Conservation (phyloP, 2,329 filamentous ascomycete species). For the Torrubiella hemipterigena region DNA sequence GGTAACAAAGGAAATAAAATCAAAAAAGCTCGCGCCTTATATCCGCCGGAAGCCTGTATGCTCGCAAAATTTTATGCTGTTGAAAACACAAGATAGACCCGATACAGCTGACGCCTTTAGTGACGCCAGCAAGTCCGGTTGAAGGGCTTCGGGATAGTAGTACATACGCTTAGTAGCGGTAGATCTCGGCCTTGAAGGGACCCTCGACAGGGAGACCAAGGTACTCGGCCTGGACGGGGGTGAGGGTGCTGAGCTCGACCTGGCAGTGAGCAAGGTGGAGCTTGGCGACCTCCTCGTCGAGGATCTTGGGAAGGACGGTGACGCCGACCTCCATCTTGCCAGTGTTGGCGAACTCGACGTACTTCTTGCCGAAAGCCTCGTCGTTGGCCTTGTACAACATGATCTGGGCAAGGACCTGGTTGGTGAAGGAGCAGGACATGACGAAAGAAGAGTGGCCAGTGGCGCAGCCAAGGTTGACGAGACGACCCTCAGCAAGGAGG, state of each 20-base stretch:
- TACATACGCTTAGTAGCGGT: slow-evolving; percentile 32
- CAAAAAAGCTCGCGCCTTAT: slow-evolving; percentile 11
- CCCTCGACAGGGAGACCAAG: slow-evolving; percentile 75
- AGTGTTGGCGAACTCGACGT: slow-evolving; percentile 87
- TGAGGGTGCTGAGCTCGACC: slow-evolving; percentile 83
- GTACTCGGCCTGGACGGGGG: slow-evolving; percentile 83
- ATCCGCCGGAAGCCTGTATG: slow-evolving; percentile 19
- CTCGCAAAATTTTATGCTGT: slow-evolving; percentile 31
- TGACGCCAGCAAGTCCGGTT: slow-evolving; percentile 21
- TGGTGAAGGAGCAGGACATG: slow-evolving; percentile 99
- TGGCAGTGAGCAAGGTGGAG: slow-evolving; percentile 91
- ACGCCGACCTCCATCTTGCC: slow-evolving; percentile 86
- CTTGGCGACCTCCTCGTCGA: slow-evolving; percentile 95
- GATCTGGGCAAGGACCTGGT: slow-evolving; percentile 99
- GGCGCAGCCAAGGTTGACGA: slow-evolving; percentile 98
- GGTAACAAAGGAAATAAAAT: slow-evolving; percentile 13
- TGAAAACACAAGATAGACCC: slow-evolving; percentile 29
- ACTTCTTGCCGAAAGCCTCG: slow-evolving; percentile 79
- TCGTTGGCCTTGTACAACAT: slow-evolving; percentile 92
- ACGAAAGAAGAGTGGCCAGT: slow-evolving; percentile 99
- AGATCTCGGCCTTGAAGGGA: slow-evolving; percentile 89
- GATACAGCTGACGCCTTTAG: no score
- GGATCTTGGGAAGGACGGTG: slow-evolving; percentile 95
- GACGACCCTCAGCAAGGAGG: slow-evolving; percentile 93
- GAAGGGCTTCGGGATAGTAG: slow-evolving; percentile 24